These are phyloP conservation scores for Suhomyces maxii DNA, from an alignment of 1,139 yeast species.

Conservation along the genomic window DNA sequence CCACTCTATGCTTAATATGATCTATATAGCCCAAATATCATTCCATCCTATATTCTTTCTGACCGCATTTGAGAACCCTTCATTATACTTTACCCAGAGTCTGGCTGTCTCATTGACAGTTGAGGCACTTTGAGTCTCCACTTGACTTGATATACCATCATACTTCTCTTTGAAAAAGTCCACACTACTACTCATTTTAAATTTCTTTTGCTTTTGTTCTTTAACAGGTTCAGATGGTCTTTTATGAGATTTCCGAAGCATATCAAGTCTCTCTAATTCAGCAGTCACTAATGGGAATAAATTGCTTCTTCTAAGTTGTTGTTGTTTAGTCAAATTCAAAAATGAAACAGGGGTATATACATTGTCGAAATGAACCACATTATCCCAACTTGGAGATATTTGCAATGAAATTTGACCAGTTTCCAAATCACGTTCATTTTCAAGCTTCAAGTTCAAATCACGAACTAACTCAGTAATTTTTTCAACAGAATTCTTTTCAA, in stretches of 20 bases:
- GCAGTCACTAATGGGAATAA: conserved; percentile 40
- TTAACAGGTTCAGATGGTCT: conserved; percentile 18
- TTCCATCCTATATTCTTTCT: conserved; percentile 81
- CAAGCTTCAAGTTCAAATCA: conserved; percentile 31
- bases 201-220: conserved; percentile 28
- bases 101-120: conserved; percentile 26
- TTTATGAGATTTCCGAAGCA: conserved; percentile 17
- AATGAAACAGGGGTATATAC: conserved; percentile 19
- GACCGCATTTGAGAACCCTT: conserved; percentile 94
- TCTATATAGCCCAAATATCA: conserved; percentile 52
- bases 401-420: conserved; percentile 32
- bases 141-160: conserved; percentile 31
- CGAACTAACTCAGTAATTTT: conserved; percentile 30
- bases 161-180: conserved; percentile 45
- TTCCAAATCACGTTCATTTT: conserved; percentile 35
- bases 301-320: conserved; percentile 33
- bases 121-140: conserved; percentile 13
- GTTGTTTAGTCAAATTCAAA: conserved; percentile 19
- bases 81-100: conserved; percentile 91
- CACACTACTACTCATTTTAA: conserved; percentile 27
- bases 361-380: conserved; percentile 29
- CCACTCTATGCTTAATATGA: neutral
- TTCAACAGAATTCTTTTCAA: conserved; percentile 29
- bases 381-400: conserved; percentile 39
- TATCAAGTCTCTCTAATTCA: conserved; percentile 40